phyloP scores from a whole-genome alignment of 2,329 filamentous ascomycete genomes.

The Zymoseptoria pseudotritici region DNA sequence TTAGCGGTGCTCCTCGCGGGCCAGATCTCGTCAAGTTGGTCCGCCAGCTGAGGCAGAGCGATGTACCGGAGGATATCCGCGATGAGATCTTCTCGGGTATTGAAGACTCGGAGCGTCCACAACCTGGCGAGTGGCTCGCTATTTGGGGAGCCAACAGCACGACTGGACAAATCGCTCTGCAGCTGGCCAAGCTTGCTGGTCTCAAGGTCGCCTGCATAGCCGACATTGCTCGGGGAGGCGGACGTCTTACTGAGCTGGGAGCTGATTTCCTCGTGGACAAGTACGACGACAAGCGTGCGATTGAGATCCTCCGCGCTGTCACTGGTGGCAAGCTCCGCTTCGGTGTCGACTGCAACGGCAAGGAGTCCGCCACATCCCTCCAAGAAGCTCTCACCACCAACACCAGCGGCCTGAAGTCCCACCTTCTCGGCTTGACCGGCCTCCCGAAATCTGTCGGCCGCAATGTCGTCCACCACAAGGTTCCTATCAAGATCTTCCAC shows the following conservation, averaged over 20 bases:
- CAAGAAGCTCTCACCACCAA: constrained; percentile 44
- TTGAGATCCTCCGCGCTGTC: constrained; percentile 55
- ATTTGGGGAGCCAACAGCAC: constrained; percentile 73
- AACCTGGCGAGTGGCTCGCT: constrained; percentile 59
- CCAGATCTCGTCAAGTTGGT: constrained; percentile 54
- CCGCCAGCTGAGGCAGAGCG: constrained; percentile 37
- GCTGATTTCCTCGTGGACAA: constrained; percentile 64
- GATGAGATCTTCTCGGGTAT: constrained; percentile 57
- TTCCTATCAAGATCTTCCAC: constrained; percentile 72
- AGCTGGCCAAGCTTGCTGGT: constrained; percentile 60
- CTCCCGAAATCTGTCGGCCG: constrained; percentile 51
- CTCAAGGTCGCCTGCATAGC: constrained; percentile 59
- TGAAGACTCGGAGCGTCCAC: constrained; percentile 45
- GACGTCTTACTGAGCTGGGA: constrained; percentile 45
- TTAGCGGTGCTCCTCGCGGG: constrained; percentile 37
- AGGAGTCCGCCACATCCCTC: constrained; percentile 54
- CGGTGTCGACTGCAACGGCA: constrained; percentile 60
- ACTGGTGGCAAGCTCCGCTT: constrained; percentile 55
- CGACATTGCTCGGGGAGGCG: constrained; percentile 59
- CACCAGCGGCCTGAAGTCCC: constrained; percentile 30
- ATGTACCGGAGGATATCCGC: constrained; percentile 54
- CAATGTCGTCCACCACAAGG: constrained; percentile 52
- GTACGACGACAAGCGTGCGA: constrained; percentile 56
- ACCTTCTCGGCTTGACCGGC: constrained; percentile 62
- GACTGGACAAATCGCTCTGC: constrained; percentile 58